Conservation (phyloP, 352 stramenopile genomes). For the Phytophthora niederhauseri region DNA sequence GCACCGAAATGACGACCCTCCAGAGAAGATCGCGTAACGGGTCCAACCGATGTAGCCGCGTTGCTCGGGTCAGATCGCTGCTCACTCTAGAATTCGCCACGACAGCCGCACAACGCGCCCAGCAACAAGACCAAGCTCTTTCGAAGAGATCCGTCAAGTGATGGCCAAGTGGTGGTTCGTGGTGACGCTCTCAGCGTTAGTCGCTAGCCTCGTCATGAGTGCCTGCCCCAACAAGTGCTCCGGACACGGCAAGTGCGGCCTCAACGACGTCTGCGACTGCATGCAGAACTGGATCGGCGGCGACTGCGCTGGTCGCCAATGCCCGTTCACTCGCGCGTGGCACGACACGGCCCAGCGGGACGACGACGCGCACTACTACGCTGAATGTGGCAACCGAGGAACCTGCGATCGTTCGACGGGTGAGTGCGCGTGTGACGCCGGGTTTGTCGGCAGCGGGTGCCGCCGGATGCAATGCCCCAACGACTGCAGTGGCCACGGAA, state of each 20-base stretch:
- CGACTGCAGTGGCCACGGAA: background rate
- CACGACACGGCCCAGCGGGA: conserved; percentile 48
- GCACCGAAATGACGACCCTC: background rate
- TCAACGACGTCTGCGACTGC: conserved; percentile 68
- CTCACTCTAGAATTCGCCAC: too few species aligned
- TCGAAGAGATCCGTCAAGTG: too few species aligned
- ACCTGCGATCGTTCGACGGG: background rate
- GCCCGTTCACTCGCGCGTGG: conserved; percentile 63
- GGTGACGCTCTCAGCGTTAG: conserved; percentile 48
- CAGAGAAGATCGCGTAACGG: background rate
- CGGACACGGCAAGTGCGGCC: conserved; percentile 58
- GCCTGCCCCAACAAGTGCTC: conserved; percentile 72
- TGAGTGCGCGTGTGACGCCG: conserved; percentile 80
- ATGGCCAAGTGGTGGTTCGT: conserved; percentile 38
- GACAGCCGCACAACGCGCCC: too few species aligned
- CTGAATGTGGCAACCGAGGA: conserved; percentile 48
- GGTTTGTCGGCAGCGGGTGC: conserved; percentile 50
- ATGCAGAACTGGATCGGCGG: conserved; percentile 63
- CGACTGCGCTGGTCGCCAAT: conserved; percentile 62
- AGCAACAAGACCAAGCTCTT: background rate
- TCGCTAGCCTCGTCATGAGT: conserved; percentile 29
- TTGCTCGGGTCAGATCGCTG: background rate
- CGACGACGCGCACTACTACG: conserved; percentile 56
- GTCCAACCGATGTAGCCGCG: background rate
- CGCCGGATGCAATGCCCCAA: background rate